Evolutionary conservation across 1,284 basidiomycete species (phyloP), one percentile per base, ranked within the genome.

Genomic region (Phylloboletellus chloephorus): DNA sequence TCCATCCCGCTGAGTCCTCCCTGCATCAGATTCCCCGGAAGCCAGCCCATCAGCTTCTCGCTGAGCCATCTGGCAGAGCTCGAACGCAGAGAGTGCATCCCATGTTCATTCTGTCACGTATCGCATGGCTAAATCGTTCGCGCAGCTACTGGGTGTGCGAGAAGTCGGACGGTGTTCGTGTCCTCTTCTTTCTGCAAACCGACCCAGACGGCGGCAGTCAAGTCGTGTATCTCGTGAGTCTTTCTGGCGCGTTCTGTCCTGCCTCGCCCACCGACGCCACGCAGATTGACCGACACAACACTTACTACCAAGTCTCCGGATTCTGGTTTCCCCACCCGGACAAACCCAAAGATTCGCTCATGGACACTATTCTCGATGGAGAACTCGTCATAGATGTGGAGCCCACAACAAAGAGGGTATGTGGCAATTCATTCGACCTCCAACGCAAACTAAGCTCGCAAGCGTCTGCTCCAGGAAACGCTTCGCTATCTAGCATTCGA

Each of bases 71-170:
- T 97, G 30, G 71, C 73, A 7, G 76, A 85, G 56, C 72, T 97
- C 31, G 89, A 95, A 66, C 68, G 67, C 17, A 78, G 84, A 69
- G 90, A 97, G 91, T 92, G 60, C 54, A 74, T 78, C 44, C 33
- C 25, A 24, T 31, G 39, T 29, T 38, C 41, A 15, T 39, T 38
- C 15, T 23, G 13, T 22, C 40, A 21, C 15, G 8, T 33, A 29
- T 38, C 25, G 5, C 37, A 39, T 22, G 12, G 29, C 44, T 52
- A 29, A 61, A 34, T 16, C 25, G 23, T 31, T n/a, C 48, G 24
- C 39, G 34, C 37, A 96, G 92, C 63, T 98, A 88, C 63, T 99
- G 95, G 95, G 95, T 99, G 21, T 97, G 93, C 67, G 96, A 99
- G 68, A 99, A 99, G 71, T 96, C 93, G n/a, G 96, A 99, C 60